Percentiles rank a stretch among this genome's conserved stretches.
These are phyloP conservation scores for Flaveria trinervia DNA, from an alignment of 129 eudicot genomes.

Conservation along the genomic window DNA sequence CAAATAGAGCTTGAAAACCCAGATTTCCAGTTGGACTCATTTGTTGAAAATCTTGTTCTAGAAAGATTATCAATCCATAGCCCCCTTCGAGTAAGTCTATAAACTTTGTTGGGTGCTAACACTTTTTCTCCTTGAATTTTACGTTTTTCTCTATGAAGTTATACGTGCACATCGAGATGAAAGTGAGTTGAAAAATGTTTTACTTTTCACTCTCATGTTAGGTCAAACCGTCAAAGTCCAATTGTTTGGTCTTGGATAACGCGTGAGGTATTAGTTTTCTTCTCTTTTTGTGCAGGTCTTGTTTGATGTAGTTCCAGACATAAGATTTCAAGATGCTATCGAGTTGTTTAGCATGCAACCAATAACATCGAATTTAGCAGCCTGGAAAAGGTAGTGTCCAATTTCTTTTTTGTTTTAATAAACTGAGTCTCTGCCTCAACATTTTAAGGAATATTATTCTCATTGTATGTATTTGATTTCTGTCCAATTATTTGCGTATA, in stretches of 20 bases:
- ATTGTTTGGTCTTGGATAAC: conserved; percentile 20
- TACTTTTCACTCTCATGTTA: conserved; percentile 12
- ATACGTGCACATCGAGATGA: conserved; percentile 16
- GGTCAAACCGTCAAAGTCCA: conserved; percentile 15
- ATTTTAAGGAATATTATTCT: neutral
- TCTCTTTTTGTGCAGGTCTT: conserved; percentile 55
- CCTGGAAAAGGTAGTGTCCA: conserved; percentile 77
- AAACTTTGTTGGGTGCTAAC: conserved; percentile 10
- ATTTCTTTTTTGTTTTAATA: neutral
- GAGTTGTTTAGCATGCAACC: conserved; percentile 97
- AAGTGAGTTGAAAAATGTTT: neutral
- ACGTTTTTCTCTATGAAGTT: conserved; percentile 15
- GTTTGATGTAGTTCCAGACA: conserved; percentile 89
- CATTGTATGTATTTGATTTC: neutral
- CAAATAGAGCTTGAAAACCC: conserved; percentile 43
- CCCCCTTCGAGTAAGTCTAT: conserved; percentile 79
- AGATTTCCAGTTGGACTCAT: conserved; percentile 67
- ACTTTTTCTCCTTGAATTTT: neutral
- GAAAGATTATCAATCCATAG: conserved; percentile 93
- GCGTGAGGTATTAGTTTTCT: conserved; percentile 7
- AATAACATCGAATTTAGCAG: conserved; percentile 75
- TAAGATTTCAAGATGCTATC: conserved; percentile 84
- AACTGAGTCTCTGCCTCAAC: conserved; percentile 15
- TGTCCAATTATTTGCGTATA: neutral
- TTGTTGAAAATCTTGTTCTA: conserved; percentile 93